Conservation (phyloP, 148 eudicot genomes). For the Pharnaceum exiguum region DNA sequence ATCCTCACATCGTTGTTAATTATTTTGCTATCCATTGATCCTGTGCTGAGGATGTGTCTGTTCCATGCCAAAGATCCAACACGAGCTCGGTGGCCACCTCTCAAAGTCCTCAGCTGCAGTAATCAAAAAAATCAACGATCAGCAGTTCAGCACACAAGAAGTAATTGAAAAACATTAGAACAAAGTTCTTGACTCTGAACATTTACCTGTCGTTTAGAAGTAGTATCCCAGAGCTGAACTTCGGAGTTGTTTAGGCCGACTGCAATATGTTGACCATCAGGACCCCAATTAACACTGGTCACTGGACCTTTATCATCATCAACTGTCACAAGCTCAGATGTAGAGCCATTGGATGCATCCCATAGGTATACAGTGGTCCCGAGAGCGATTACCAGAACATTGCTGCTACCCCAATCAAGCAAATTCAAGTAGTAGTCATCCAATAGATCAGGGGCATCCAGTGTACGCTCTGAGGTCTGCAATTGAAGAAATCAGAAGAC, state of each 20-base stretch:
- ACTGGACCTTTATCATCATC: conserved; percentile 74
- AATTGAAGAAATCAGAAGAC: neutral
- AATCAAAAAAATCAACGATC: neutral
- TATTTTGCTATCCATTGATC: conserved; percentile 69
- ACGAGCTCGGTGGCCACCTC: conserved; percentile 60
- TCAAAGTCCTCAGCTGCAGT: conserved; percentile 62
- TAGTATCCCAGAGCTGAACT: conserved; percentile 84
- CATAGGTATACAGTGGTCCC: conserved; percentile 62
- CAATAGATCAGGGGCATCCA: conserved; percentile 68
- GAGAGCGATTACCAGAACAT: conserved; percentile 76
- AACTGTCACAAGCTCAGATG: conserved; percentile 62
- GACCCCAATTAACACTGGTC: conserved; percentile 86
- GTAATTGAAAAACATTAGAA: neutral
- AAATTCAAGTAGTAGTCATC: conserved; percentile 83
- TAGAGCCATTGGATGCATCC: conserved; percentile 56
- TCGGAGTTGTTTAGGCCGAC: conserved; percentile 71
- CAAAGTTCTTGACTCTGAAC: too few relatives aligned
- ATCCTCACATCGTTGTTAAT: conserved; percentile 67
- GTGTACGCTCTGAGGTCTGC: conserved; percentile 64
- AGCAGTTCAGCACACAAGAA: neutral
- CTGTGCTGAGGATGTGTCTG: conserved; percentile 59
- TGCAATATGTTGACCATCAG: conserved; percentile 70
- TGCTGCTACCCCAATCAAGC: conserved; percentile 77
- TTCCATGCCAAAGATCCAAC: conserved; percentile 86
- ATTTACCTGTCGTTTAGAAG: conserved; percentile 47